Evolutionary conservation across 2,329 filamentous ascomycete genomes (phyloP).

Genomic region (Clarireedia paspali): DNA sequence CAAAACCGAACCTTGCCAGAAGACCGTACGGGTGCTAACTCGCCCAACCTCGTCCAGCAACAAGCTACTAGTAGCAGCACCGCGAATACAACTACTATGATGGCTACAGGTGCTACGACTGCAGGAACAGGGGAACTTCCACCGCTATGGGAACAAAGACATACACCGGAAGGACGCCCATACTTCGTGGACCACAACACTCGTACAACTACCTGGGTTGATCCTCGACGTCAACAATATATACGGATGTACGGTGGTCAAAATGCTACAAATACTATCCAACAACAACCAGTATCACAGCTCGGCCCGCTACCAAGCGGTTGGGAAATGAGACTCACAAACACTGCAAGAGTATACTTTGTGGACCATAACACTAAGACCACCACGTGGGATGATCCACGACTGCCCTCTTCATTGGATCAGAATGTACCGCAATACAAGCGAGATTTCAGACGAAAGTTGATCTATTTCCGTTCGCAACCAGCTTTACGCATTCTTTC

Average conservation of each 20-base stretch:
- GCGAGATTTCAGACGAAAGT: slow-evolving; percentile 93
- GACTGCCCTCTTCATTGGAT: slow-evolving; percentile 88
- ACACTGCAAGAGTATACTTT: slow-evolving; percentile 96
- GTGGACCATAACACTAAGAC: slow-evolving; percentile 99
- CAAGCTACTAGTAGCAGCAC: slow-evolving; percentile 29
- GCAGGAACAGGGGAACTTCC: slow-evolving; percentile 92
- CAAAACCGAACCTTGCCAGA: slow-evolving; percentile 94
- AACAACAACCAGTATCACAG: slow-evolving; percentile 96
- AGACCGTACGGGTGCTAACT: slow-evolving; percentile 88
- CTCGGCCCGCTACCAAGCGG: slow-evolving; percentile 90
- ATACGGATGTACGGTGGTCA: slow-evolving; percentile 94
- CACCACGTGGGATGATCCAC: slow-evolving; percentile 96
- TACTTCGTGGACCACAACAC: slow-evolving; percentile 99
- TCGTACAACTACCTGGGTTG: slow-evolving; percentile 95
- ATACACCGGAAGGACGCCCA: slow-evolving; percentile 86
- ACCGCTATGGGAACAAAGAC: slow-evolving; percentile 91
- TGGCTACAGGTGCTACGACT: slow-evolving; percentile 91
- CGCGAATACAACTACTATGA: slow-evolving; percentile 68
- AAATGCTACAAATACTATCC: slow-evolving; percentile 80
- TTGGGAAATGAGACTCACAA: slow-evolving; percentile 99
- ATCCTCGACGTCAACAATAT: slow-evolving; percentile 93
- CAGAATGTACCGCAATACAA: slow-evolving; percentile 99
- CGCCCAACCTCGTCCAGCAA: slow-evolving; percentile 63
- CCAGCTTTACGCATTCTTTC: slow-evolving; percentile 91
- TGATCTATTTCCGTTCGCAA: slow-evolving; percentile 99